phyloP scores from a whole-genome alignment of 768 basidiomycete species.

The Russula virescens region DNA sequence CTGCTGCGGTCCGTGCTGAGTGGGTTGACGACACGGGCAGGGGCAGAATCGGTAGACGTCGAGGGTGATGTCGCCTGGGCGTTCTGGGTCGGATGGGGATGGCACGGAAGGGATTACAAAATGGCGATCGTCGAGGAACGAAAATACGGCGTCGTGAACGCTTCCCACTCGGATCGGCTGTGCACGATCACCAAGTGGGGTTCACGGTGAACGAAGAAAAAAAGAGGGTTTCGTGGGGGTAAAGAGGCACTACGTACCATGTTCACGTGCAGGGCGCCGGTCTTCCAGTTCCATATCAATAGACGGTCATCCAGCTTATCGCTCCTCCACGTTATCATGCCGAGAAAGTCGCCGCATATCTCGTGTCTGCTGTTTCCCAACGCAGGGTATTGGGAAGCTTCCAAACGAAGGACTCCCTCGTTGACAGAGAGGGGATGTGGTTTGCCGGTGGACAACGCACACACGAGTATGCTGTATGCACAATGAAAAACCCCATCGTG shows the following conservation, averaged over 20 bases:
- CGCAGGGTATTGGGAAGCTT: not conserved
- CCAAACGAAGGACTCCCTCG: not conserved
- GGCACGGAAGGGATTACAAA: not conserved
- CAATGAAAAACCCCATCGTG: not conserved
- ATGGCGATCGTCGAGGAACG: constrained; percentile 1
- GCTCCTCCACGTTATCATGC: not conserved
- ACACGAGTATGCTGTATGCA: not conserved
- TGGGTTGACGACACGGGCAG: too few species aligned
- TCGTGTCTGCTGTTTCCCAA: constrained; percentile 1
- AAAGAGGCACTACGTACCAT: not conserved
- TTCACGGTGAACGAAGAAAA: not conserved
- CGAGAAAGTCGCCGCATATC: constrained; percentile 8
- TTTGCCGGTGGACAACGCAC: not conserved
- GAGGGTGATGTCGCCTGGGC: not conserved
- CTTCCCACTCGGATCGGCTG: not conserved
- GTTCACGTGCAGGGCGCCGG: not conserved
- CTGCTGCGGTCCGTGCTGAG: too few species aligned
- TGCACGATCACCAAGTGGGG: not conserved
- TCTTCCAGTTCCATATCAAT: constrained; percentile 14
- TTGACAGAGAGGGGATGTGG: constrained; percentile 8
- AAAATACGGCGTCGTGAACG: not conserved
- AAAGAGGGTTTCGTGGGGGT: too few species aligned
- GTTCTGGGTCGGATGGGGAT: too few species aligned
- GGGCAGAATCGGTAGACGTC: not conserved
- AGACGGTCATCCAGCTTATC: not conserved